These are phyloP conservation scores for Phytopythium mirpurense DNA, from an alignment of 352 stramenopile species.

Conservation along the genomic window DNA sequence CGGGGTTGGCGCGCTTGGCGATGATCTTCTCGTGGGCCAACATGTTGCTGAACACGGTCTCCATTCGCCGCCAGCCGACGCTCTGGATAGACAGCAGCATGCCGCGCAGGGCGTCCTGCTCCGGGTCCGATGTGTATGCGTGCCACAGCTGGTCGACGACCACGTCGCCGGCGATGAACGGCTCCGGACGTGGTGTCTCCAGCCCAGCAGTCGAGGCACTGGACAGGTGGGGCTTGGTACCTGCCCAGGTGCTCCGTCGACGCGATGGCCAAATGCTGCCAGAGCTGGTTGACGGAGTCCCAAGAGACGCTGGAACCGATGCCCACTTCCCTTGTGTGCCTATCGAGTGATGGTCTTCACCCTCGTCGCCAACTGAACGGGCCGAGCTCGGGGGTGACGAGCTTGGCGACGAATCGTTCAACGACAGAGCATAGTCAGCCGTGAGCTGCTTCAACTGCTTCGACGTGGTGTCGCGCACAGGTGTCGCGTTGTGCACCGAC, in stretches of 20 bases:
- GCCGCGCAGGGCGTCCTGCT: conserved; percentile 57
- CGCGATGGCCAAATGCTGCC: conserved; percentile 6
- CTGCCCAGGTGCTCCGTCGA: conserved; percentile 18
- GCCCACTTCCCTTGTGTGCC: conserved; percentile 11
- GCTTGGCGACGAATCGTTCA: conserved; percentile 14
- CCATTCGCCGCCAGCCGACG: conserved; percentile 64
- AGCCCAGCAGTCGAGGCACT: neutral
- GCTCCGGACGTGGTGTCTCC: conserved; percentile 25
- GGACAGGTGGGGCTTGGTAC: neutral
- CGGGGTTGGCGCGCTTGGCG: conserved; percentile 55
- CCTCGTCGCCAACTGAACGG: neutral
- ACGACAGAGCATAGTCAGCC: conserved; percentile 20
- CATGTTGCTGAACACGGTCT: conserved; percentile 63
- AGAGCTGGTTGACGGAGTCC: neutral
- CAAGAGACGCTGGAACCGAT: conserved; percentile 10
- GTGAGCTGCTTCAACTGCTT: conserved; percentile 34
- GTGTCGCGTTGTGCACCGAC: conserved; percentile 43
- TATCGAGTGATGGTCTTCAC: conserved; percentile 11
- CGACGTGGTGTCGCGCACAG: conserved; percentile 59
- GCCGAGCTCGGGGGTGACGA: conserved; percentile 4
- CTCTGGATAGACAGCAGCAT: conserved; percentile 77
- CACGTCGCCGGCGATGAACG: conserved; percentile 47
- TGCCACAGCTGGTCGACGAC: conserved; percentile 64
- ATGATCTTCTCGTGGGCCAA: conserved; percentile 80
- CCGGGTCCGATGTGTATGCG: conserved; percentile 54